A percentile compares a stretch with the other conserved stretches of the same genome.
Conservation (phyloP, 306 rosid genomes). For the Astragalus glycyphyllos region DNA sequence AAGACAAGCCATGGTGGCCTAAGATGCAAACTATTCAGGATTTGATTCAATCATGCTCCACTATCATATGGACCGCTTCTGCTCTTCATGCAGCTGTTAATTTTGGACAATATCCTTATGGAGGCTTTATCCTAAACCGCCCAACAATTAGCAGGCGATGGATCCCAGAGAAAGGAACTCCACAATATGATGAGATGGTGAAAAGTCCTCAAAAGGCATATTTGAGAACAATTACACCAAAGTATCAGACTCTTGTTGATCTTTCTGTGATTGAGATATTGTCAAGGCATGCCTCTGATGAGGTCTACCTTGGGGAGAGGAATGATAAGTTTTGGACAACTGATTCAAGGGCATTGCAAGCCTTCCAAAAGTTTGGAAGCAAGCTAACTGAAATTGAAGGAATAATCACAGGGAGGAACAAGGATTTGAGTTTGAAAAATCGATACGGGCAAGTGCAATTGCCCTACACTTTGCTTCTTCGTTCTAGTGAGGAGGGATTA, state of each 20-base stretch:
- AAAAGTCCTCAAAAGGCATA: slow-evolving; percentile 46
- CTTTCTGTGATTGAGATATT: slow-evolving; percentile 52
- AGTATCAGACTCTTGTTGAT: slow-evolving; percentile 45
- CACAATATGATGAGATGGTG: slow-evolving; percentile 54
- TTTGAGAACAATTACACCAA: slow-evolving; percentile 59
- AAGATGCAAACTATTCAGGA: too few relatives aligned
- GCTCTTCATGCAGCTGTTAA: slow-evolving; percentile 39
- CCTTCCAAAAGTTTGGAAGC: too few relatives aligned
- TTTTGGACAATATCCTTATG: slow-evolving; percentile 42
- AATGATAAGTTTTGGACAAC: slow-evolving; percentile 41
- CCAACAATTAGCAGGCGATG: slow-evolving; percentile 59
- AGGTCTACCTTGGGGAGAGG: slow-evolving; percentile 51
- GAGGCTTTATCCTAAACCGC: slow-evolving; percentile 54
- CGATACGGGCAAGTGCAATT: too few relatives aligned
- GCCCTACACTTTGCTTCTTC: too few relatives aligned
- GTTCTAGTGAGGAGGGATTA: too few relatives aligned
- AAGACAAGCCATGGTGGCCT: too few relatives aligned
- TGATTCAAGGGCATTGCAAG: slow-evolving; percentile 21
- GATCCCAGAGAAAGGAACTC: slow-evolving; percentile 57
- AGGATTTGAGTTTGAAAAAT: too few relatives aligned
- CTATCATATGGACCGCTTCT: slow-evolving; percentile 15
- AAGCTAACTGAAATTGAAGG: too few relatives aligned
- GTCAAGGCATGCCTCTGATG: slow-evolving; percentile 50
- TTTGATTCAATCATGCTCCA: too few relatives aligned
- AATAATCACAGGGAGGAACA: too few relatives aligned